Base-by-base conservation (phyloP, 1,139 yeast species). In the Blastobotrys indianensis region DNA sequence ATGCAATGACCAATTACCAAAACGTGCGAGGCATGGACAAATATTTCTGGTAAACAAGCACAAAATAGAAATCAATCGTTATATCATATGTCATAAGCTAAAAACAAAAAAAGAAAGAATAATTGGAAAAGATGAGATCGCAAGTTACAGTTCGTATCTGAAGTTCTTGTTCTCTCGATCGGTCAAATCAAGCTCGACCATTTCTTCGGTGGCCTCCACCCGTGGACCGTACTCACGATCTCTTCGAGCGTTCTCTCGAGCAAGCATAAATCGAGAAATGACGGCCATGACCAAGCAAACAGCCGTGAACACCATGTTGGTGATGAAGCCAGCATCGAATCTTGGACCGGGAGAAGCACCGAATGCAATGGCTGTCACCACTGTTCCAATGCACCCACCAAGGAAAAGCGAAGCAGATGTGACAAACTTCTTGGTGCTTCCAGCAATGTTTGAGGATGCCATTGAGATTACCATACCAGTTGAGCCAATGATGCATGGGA, bases 351-450 rank as follows among this genome's bases (percentile, higher is more conserved):
- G 76, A 6, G 57, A 54, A 0, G 67, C 67, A 50, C 75, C 69
- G 57, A 80, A 81, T 40, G 82, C 73, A 57, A 80, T 84, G 20
- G 88, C 85, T 0, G 87, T 87, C 44, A 78, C 68, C 45, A 82
- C 67, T 52, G 82, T 82, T 17, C 90, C 85, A 17, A 76, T 72
- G 56, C 83, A 79, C 55, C 79, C 80, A 1, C 79, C 82, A 48
- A 81, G 68, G 62, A 82, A 73, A 23, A 74, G 73, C 20, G 78
- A 60, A 1, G 84, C 83, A 59, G 76, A 79, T 20, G 77, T 74
- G 7, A 80, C 75, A 42, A 76, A 66, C 58, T 81, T 78, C 62
- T 82, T 82, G 12, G 87, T 80, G 56, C 79, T 79, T 15, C 90
- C 90, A 2, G 86, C 81, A 7, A 79, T 75, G 56, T 82, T 82